These are phyloP conservation scores for Rhizophora apiculata DNA, from an alignment of 345 rosid genomes.

Conservation along the genomic window DNA sequence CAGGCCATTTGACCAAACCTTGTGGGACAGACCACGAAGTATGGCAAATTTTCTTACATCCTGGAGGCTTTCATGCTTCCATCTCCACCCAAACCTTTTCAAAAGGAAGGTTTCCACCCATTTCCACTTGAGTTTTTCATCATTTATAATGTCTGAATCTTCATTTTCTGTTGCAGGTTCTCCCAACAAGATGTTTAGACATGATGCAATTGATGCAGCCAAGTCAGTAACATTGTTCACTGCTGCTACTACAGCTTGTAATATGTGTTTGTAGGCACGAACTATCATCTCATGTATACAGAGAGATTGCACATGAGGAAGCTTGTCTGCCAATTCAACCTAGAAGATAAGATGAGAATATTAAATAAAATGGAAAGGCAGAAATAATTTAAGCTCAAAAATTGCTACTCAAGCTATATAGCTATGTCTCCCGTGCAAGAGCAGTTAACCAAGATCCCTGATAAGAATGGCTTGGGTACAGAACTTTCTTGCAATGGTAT, in stretches of 20 bases:
- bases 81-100: slow-evolving; percentile 31
- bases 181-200: slow-evolving; percentile 31
- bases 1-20: slow-evolving; percentile 17
- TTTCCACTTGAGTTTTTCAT: slow-evolving; percentile 29
- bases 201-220: slow-evolving; percentile 30
- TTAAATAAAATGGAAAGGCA: neutral
- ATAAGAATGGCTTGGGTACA: neutral
- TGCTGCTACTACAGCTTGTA: slow-evolving; percentile 33
- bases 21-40: slow-evolving; percentile 36
- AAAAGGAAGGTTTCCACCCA: slow-evolving; percentile 33
- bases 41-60: slow-evolving; percentile 32
- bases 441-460: neutral
- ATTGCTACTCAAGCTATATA: slow-evolving; percentile 1
- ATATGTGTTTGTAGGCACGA: slow-evolving; percentile 33
- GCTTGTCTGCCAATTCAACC: slow-evolving; percentile 37
- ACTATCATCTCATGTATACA: slow-evolving; percentile 37
- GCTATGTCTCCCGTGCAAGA: neutral
- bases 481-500: slow-evolving; percentile 1
- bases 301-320: slow-evolving; percentile 38
- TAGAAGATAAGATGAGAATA: slow-evolving; percentile 7
- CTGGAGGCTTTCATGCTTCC: slow-evolving; percentile 25
- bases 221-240: slow-evolving; percentile 17
- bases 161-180: slow-evolving; percentile 26
- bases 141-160: slow-evolving; percentile 18
- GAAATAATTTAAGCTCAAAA: neutral